These are phyloP conservation scores for Sphaerobolus stellatus DNA, from an alignment of 1,284 basidiomycete species.

Conservation along the genomic window DNA sequence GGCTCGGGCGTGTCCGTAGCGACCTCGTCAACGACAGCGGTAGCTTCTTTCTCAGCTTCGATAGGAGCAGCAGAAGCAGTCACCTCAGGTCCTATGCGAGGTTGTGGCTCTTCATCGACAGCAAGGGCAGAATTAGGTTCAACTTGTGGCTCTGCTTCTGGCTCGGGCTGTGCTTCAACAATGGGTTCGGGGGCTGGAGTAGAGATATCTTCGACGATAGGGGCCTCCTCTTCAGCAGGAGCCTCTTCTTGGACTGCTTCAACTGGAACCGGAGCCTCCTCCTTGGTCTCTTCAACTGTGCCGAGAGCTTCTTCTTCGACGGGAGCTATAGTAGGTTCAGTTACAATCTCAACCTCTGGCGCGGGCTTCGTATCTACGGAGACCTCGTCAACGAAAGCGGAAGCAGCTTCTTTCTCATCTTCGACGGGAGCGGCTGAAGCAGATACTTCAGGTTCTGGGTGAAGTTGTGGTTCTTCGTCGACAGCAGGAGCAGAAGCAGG, in stretches of 20 bases:
- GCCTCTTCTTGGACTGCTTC: background rate
- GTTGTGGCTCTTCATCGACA: too few relatives aligned
- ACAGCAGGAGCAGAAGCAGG: background rate
- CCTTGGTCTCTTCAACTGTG: too few relatives aligned
- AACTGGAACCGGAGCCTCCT: too few relatives aligned
- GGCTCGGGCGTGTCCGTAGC: background rate
- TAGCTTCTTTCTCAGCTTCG: too few relatives aligned
- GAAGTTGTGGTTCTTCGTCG: background rate
- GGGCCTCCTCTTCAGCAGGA: background rate
- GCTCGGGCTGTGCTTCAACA: background rate
- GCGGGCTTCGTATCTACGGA: background rate
- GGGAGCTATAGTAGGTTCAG: background rate
- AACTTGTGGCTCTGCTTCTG: background rate
- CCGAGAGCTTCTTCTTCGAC: too few relatives aligned
- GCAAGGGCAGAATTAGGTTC: too few relatives aligned
- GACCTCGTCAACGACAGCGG: background rate
- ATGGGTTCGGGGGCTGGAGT: too few relatives aligned
- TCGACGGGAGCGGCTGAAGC: background rate
- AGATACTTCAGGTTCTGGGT: background rate
- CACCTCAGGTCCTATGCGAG: background rate
- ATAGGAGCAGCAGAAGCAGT: background rate
- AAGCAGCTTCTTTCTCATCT: background rate
- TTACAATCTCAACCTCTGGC: background rate
- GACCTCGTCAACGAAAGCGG: background rate
- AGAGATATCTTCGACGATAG: too few relatives aligned